These are phyloP conservation scores for Protomyces inundatus DNA, from an alignment of 1,139 yeast species.

Conservation along the genomic window DNA sequence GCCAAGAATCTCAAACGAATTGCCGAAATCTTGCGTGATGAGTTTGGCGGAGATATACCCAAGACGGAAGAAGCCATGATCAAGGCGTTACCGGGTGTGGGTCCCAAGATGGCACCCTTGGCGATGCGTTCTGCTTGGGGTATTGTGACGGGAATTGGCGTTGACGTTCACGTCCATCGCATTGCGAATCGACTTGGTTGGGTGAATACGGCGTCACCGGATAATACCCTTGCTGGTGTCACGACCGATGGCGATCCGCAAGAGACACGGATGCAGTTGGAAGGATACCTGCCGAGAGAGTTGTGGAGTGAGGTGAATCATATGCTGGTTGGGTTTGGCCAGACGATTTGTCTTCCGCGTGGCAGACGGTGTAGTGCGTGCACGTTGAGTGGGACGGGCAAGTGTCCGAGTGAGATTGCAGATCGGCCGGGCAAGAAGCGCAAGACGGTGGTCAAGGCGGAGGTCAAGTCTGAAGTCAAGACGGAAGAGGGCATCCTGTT, in stretches of 20 bases:
- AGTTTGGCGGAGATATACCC: constrained; percentile 58
- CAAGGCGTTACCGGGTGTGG: constrained; percentile 75
- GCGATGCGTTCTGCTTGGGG: constrained; percentile 79
- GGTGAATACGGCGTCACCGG: constrained; percentile 58
- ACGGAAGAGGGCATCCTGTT: background rate
- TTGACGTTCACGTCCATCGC: constrained; percentile 86
- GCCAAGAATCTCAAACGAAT: constrained; percentile 64
- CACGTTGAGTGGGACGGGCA: constrained; percentile 39
- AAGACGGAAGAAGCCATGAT: constrained; percentile 56
- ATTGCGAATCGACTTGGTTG: constrained; percentile 56
- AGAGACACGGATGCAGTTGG: constrained; percentile 60
- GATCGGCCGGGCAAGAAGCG: constrained; percentile 8
- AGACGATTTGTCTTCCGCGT: constrained; percentile 72
- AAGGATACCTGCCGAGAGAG: constrained; percentile 66
- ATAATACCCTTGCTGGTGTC: constrained; percentile 35
- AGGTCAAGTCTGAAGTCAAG: background rate
- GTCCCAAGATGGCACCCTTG: constrained; percentile 90
- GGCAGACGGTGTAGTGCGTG: constrained; percentile 74
- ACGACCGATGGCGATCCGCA: background rate
- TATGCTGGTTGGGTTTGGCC: constrained; percentile 38
- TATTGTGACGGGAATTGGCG: constrained; percentile 74
- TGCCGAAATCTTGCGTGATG: constrained; percentile 49
- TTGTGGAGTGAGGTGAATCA: constrained; percentile 80
- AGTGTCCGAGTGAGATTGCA: constrained; percentile 13
- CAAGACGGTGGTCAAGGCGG: background rate